Evolutionary conservation across 2,329 filamentous ascomycete species (phyloP).

Genomic region (Cordyceps tenuipes): DNA sequence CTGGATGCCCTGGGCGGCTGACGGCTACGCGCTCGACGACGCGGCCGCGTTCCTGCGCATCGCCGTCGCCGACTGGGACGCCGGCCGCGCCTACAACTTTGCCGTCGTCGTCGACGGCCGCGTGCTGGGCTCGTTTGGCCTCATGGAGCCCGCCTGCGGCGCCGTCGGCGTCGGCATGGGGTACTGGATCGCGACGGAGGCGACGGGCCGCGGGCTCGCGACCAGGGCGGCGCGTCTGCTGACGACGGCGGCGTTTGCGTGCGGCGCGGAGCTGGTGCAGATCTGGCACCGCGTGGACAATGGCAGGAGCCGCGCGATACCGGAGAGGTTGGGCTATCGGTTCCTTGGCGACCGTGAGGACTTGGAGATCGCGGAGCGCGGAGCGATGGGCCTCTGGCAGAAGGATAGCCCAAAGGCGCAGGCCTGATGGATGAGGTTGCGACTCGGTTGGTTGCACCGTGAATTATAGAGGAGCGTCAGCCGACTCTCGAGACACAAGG

Average conservation of each 20-base stretch:
- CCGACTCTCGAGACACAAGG: neutral
- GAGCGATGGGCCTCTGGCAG: neutral
- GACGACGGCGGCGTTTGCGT: constrained; percentile 12
- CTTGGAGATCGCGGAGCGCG: neutral
- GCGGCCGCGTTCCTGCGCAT: constrained; percentile 11
- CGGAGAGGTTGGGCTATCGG: constrained; percentile 12
- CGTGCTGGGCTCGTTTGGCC: constrained; percentile 13
- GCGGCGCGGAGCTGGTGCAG: constrained; percentile 13
- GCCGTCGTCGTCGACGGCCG: constrained; percentile 12
- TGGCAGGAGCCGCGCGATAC: constrained; percentile 11
- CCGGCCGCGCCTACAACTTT: constrained; percentile 12
- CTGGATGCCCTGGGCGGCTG: constrained; percentile 17
- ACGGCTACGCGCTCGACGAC: constrained; percentile 12
- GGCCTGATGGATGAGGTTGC: neutral
- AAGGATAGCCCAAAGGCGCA: neutral
- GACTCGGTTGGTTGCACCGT: too few relatives aligned
- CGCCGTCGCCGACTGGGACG: constrained; percentile 11
- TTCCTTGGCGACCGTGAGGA: neutral
- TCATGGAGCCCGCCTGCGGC: constrained; percentile 5
- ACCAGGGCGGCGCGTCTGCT: constrained; percentile 14
- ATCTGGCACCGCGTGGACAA: constrained; percentile 14
- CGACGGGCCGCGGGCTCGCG: constrained; percentile 15
- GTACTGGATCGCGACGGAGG: constrained; percentile 16
- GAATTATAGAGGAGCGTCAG: too few relatives aligned
- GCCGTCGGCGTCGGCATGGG: constrained; percentile 12